These are phyloP conservation scores for Piloderma croceum DNA, from an alignment of 768 basidiomycete genomes.

Conservation along the genomic window DNA sequence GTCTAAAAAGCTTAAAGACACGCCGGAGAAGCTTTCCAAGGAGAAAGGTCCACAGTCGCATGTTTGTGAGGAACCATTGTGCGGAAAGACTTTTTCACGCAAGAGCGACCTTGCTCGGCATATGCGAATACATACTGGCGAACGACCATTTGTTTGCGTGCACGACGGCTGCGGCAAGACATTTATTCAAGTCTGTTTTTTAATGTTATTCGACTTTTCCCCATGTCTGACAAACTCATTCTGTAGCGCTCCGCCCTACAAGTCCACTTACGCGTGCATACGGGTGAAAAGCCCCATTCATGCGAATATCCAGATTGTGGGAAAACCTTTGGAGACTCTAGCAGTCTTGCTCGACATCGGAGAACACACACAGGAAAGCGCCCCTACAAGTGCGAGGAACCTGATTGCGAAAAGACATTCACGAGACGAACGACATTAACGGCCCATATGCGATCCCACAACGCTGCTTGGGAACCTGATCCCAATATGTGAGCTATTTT, in stretches of 20 bases:
- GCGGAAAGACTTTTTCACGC: conserved; percentile 76
- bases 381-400: conserved; percentile 81
- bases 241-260: conserved; percentile 80
- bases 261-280: conserved; percentile 85
- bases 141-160: conserved; percentile 75
- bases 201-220: not conserved
- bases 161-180: conserved; percentile 78
- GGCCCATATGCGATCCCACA: conserved; percentile 83
- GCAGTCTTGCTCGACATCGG: conserved; percentile 85
- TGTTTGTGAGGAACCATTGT: conserved; percentile 64
- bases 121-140: conserved; percentile 87
- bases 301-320: conserved; percentile 87
- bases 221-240: conserved; percentile 9
- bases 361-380: conserved; percentile 85
- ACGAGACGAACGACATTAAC: conserved; percentile 81
- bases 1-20: conserved; percentile 23
- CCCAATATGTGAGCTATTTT: conserved; percentile 60
- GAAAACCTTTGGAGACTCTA: conserved; percentile 88
- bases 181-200: conserved; percentile 72
- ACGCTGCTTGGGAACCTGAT: conserved; percentile 80
- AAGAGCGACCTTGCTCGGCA: conserved; percentile 81
- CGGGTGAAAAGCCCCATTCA: conserved; percentile 87
- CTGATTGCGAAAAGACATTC: conserved; percentile 81
- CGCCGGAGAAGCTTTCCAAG: conserved; percentile 21
- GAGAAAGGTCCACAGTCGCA: conserved; percentile 51